Conservation (phyloP, 768 basidiomycete species). For the Fomitopsis serialis region DNA sequence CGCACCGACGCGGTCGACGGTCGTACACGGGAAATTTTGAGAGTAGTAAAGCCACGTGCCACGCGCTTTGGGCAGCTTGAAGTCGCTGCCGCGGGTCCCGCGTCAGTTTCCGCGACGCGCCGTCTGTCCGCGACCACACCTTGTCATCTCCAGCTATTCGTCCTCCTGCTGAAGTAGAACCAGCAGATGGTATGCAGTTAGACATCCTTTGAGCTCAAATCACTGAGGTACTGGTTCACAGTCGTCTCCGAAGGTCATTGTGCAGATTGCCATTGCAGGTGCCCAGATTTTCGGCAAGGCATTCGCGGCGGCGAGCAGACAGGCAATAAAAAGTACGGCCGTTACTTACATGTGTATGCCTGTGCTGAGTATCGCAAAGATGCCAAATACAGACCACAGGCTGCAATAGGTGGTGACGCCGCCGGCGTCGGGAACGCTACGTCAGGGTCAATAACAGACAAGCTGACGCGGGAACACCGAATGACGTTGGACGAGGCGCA, state of each 20-base stretch:
- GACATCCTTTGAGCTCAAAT: too few relatives aligned
- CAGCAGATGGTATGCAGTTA: background rate
- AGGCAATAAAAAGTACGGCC: slow-evolving; percentile 88
- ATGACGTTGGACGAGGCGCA: slow-evolving; percentile 97
- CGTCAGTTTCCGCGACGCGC: background rate
- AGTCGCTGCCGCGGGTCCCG: background rate
- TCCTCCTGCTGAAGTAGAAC: background rate
- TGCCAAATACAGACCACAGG: slow-evolving; percentile 77
- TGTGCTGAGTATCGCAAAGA: slow-evolving; percentile 39
- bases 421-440: slow-evolving; percentile 72
- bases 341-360: background rate
- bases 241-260: slow-evolving; percentile 75
- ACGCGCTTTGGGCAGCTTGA: background rate
- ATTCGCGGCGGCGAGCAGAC: slow-evolving; percentile 81
- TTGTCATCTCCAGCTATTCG: background rate
- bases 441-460: slow-evolving; percentile 73
- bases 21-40: slow-evolving; percentile 16
- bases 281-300: slow-evolving; percentile 88
- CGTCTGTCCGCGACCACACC: background rate
- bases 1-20: background rate
- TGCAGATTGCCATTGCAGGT: slow-evolving; percentile 76
- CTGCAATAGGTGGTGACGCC: slow-evolving; percentile 58
- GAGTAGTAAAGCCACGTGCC: slow-evolving; percentile 2
- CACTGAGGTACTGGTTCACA: slow-evolving; percentile 22
- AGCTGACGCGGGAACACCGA: slow-evolving; percentile 75